Percentiles rank a stretch among this genome's conserved stretches.
Conservation (phyloP, 805 yeast species). For the Yarrowia sp. region DNA sequence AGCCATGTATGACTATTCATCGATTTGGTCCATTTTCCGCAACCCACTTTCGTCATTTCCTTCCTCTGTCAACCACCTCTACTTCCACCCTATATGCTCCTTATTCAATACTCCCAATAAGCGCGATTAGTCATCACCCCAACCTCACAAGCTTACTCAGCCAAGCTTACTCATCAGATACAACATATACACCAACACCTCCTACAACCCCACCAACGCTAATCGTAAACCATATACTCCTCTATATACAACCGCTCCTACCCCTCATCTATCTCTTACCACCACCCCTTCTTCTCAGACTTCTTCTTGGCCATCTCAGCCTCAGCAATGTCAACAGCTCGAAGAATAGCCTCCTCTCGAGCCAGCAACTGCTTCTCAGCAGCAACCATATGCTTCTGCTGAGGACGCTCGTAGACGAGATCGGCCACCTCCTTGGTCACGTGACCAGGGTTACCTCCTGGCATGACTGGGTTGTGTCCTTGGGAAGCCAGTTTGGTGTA, state of each 20-base stretch:
- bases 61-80: neutral
- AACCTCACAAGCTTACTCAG: neutral
- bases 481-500: conserved; percentile 44
- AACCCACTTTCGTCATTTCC: too few relatives aligned
- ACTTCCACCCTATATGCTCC: neutral
- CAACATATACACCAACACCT: too few relatives aligned
- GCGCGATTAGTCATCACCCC: too few relatives aligned
- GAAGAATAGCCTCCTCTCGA: conserved; percentile 63
- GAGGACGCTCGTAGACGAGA: conserved; percentile 63
- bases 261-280: neutral
- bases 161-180: neutral
- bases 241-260: conserved; percentile 4
- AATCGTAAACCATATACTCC: neutral
- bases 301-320: conserved; percentile 40
- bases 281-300: conserved; percentile 27
- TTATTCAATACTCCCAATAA: neutral
- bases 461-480: conserved; percentile 47
- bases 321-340: conserved; percentile 57
- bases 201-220: neutral
- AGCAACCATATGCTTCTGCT: conserved; percentile 72
- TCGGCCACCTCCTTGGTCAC: conserved; percentile 54
- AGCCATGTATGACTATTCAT: too few relatives aligned
- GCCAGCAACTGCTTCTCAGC: conserved; percentile 75
- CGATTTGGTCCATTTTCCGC: too few relatives aligned
- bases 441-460: conserved; percentile 13